Evolutionary conservation across 768 basidiomycete genomes (phyloP).

Genomic region (Neoboletus subvelutipes): DNA sequence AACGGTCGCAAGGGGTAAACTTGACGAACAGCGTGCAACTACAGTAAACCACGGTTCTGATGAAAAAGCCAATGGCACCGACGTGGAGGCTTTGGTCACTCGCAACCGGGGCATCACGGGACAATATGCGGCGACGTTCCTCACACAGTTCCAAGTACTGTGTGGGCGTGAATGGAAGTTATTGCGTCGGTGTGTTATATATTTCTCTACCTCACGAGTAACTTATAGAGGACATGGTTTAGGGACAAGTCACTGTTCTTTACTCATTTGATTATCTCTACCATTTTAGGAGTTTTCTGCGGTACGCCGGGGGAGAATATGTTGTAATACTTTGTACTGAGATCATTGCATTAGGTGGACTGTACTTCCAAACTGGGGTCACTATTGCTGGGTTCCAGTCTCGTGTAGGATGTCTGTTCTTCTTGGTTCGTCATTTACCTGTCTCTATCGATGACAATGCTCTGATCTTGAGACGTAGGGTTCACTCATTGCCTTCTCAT

Average conservation of each 20-base stretch:
- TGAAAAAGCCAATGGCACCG: constrained; percentile 13
- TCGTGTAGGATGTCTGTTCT: constrained; percentile 92
- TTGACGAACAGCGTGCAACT: not conserved
- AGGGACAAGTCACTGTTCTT: constrained; percentile 84
- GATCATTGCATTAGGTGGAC: constrained; percentile 52
- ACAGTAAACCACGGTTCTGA: constrained; percentile 5
- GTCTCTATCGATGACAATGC: not conserved
- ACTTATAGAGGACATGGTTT: not conserved
- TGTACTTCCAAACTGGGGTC: constrained; percentile 78
- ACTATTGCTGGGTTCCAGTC: constrained; percentile 94
- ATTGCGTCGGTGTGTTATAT: constrained; percentile 52
- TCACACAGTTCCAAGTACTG: constrained; percentile 86
- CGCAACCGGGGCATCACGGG: constrained; percentile 22
- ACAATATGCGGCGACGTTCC: constrained; percentile 70
- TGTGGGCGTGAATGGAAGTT: constrained; percentile 86
- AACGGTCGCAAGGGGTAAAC: constrained; percentile 4
- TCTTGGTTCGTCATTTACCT: constrained; percentile 54
- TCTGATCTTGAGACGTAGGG: constrained; percentile 48
- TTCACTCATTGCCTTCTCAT: constrained; percentile 86
- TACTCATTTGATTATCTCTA: constrained; percentile 70
- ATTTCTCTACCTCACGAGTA: not conserved
- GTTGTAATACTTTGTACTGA: not conserved
- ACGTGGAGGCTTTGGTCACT: constrained; percentile 21
- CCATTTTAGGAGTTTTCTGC: constrained; percentile 81
- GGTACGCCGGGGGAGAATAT: constrained; percentile 42